Base-by-base conservation (phyloP, 129 eudicot species). In the Lactuca saligna region DNA sequence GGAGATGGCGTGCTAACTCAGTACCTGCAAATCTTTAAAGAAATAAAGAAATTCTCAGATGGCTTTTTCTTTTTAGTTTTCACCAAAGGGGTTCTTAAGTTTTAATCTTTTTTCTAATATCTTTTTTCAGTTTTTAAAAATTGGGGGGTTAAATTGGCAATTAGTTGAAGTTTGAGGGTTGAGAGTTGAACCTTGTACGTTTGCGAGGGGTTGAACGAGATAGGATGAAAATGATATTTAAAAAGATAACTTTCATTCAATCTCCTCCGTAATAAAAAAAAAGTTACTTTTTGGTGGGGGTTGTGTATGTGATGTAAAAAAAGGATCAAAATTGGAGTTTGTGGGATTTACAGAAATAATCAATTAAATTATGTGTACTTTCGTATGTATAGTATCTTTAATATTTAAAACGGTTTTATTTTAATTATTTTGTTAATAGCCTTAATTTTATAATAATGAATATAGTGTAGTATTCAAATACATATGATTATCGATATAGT, bases 261-360 rank as follows among this genome's bases (percentile, higher is more conserved):
- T 78, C 58, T 65, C 74, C 61, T 39, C 74, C 73, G 17, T 65
- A 61, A 72, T 72, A 78, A 16, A 58, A 64, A 64, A 70, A 35
- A 55, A 20, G 33, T 65, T 63, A 33, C 63, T 70, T 65, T 63
- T 71, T 65, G 56, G 74, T 78, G 68, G 55, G 44, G 74, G 65
- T 54, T 72, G 16, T 57, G 35, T 56, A 78, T 71, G 78, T 49
- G 74, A 65, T 78, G 78, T 49, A 37, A 66, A 54, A 66, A 54
- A 78, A 65, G 78, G 74, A 50, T 66, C 75, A 32, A 37, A 68
- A 60, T 73, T 61, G 64, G 51, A 72, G 41, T 66, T 67, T 78
- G 78, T 71, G 69, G 62, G 63, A 63, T 54, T 68, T 42, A 39
- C 39, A 10, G 41, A 39, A 54, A 54, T 53, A 71, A 49, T 50